phyloP scores from a whole-genome alignment of 176 grass and related monocot species.

The Aegilops umbellulata region DNA sequence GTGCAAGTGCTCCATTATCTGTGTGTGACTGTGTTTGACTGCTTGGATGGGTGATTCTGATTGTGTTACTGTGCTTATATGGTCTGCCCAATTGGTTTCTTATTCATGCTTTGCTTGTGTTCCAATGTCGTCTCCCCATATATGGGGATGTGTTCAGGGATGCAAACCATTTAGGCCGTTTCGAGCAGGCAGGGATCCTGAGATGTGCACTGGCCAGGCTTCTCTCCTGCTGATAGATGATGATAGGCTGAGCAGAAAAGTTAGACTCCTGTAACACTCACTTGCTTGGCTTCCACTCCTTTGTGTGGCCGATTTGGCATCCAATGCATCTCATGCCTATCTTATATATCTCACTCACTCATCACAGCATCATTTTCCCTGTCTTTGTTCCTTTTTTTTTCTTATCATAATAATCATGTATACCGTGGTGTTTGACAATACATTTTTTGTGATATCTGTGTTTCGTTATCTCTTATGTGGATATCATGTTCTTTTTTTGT shows the following conservation, averaged over 20 bases:
- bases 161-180: slow-evolving; percentile 28
- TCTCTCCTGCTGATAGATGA: neutral
- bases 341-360: neutral
- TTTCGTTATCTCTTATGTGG: too few relatives aligned
- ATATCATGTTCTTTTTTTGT: too few relatives aligned
- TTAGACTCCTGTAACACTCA: slow-evolving; percentile 34
- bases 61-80: too few relatives aligned
- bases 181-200: neutral
- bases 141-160: slow-evolving; percentile 37
- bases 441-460: too few relatives aligned
- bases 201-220: slow-evolving; percentile 42
- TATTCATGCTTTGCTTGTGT: neutral
- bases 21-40: too few relatives aligned
- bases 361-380: neutral
- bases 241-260: slow-evolving; percentile 31
- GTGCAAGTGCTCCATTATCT: too few relatives aligned
- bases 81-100: neutral
- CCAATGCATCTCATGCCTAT: neutral
- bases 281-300: slow-evolving; percentile 14
- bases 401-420: too few relatives aligned
- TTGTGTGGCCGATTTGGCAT: slow-evolving; percentile 54
- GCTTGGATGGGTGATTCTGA: too few relatives aligned
- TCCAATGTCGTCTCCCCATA: slow-evolving; percentile 33
- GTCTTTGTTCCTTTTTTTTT: slow-evolving; percentile 16
- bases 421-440: too few relatives aligned